A percentile compares a stretch with the other conserved stretches of the same genome.
Conservation (phyloP, 768 basidiomycete genomes). For the Hypholoma fasciculare region DNA sequence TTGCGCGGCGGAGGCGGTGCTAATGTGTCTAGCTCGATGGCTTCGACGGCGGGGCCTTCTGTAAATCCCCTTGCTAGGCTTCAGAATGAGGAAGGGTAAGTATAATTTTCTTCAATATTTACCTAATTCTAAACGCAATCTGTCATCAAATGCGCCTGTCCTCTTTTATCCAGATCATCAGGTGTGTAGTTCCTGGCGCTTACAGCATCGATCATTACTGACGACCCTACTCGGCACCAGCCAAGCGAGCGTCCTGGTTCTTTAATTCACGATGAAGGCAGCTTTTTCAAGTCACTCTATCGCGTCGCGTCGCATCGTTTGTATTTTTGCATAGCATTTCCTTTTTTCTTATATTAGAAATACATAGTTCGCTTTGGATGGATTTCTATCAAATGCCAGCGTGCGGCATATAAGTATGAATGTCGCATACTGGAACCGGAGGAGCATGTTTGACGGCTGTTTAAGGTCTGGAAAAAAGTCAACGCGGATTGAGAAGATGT, state of each 20-base stretch:
- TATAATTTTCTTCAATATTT: conserved; percentile 20
- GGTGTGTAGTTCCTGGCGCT: conserved; percentile 32
- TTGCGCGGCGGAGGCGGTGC: conserved; percentile 89
- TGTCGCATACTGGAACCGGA: not conserved
- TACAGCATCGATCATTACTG: conserved; percentile 15
- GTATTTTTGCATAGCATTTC: conserved; percentile 22
- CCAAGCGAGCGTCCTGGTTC: conserved; percentile 93
- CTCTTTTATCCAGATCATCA: conserved; percentile 31
- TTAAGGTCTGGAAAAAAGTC: not conserved
- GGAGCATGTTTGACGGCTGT: conserved; percentile 1
- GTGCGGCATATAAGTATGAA: not conserved
- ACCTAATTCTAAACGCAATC: conserved; percentile 6
- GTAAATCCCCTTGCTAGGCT: conserved; percentile 69
- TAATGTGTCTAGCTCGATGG: conserved; percentile 37
- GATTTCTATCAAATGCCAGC: not conserved
- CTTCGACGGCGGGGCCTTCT: conserved; percentile 44
- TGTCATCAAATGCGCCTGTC: conserved; percentile 13
- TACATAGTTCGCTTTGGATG: conserved; percentile 10
- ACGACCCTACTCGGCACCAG: conserved; percentile 36
- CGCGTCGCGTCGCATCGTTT: conserved; percentile 14
- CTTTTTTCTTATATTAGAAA: conserved; percentile 21
- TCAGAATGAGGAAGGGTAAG: conserved; percentile 81
- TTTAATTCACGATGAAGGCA: conserved; percentile 73
- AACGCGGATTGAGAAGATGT: not conserved
- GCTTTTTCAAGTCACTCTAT: conserved; percentile 1